phyloP scores from a whole-genome alignment of 108 stramenopile species.

The Seminavis robusta region DNA sequence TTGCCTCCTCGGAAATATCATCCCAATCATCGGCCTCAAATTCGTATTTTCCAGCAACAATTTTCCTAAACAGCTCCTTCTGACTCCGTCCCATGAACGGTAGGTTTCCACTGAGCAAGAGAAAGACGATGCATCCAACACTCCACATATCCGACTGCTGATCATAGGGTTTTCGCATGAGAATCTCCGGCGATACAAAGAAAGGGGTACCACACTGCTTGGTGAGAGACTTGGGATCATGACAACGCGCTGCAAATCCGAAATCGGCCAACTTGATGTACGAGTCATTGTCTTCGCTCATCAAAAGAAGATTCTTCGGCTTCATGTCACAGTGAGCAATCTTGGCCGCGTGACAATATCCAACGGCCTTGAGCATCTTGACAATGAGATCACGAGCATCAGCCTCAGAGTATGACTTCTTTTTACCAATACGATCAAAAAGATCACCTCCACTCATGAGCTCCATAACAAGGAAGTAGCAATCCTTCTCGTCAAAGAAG shows the following conservation, averaged over 20 bases:
- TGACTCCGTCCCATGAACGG: conserved; percentile 79
- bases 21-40: conserved; percentile 74
- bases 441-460: conserved; percentile 90
- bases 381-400: conserved; percentile 80
- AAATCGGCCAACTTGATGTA: conserved; percentile 90
- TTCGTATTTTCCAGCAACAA: conserved; percentile 66
- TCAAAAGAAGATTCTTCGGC: conserved; percentile 86
- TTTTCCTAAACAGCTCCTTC: conserved; percentile 70
- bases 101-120: conserved; percentile 87
- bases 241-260: conserved; percentile 85
- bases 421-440: conserved; percentile 86
- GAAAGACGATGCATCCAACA: conserved; percentile 91
- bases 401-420: conserved; percentile 78
- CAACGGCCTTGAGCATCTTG: conserved; percentile 73
- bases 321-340: conserved; percentile 92
- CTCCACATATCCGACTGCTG: conserved; percentile 96
- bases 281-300: conserved; percentile 71
- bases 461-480: conserved; percentile 87
- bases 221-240: conserved; percentile 59
- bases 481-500: conserved; percentile 87
- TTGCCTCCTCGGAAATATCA: conserved; percentile 76
- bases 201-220: conserved; percentile 92
- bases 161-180: conserved; percentile 72
- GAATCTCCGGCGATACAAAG: conserved; percentile 96
- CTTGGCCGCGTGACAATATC: conserved; percentile 68